phyloP scores from a whole-genome alignment of 306 rosid genomes.

The Prunus dulcis region DNA sequence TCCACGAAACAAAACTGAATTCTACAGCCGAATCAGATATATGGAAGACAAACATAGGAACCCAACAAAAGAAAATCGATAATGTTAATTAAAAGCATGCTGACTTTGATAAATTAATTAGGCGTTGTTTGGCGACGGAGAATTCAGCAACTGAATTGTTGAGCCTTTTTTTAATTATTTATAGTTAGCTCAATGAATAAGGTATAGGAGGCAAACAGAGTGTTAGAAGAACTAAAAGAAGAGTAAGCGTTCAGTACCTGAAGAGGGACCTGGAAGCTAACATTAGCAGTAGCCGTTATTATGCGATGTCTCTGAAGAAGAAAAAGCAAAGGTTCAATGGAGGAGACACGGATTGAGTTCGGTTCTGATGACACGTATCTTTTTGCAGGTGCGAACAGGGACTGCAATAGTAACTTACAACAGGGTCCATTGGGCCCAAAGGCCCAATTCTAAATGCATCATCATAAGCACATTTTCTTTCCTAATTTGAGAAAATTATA shows the following conservation, averaged over 20 bases:
- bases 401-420: too few species aligned
- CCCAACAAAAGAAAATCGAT: neutral
- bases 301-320: neutral
- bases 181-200: neutral
- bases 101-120: neutral
- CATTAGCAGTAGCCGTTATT: conserved; percentile 18
- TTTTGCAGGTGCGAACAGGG: neutral
- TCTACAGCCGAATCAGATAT: neutral
- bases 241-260: conserved; percentile 25
- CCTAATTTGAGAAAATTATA: too few species aligned
- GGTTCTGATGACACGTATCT: conserved; percentile 7
- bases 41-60: too few species aligned
- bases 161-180: neutral
- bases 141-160: neutral
- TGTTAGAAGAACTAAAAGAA: neutral
- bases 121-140: neutral
- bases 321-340: neutral
- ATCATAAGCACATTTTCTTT: too few species aligned
- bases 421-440: too few species aligned
- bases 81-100: neutral
- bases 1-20: neutral
- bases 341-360: neutral
- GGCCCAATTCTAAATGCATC: too few species aligned
- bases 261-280: conserved; percentile 32
- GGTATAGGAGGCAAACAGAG: conserved; percentile 3